These are phyloP conservation scores for Anacardium occidentale DNA, from an alignment of 345 rosid species.

Conservation along the genomic window DNA sequence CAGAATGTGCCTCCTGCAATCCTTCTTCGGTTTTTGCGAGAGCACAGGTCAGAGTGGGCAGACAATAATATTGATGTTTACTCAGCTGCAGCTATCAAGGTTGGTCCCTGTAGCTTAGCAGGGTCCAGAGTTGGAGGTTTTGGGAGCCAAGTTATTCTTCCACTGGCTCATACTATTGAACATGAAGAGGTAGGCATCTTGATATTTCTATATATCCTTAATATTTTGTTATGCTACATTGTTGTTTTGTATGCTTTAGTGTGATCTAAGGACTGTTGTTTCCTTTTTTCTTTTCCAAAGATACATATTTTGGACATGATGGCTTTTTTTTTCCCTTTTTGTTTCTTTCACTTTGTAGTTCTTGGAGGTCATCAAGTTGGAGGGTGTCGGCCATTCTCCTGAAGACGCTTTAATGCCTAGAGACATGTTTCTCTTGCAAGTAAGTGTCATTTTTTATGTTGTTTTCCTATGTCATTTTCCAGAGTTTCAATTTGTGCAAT, in stretches of 20 bases:
- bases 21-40: slow-evolving; percentile 90
- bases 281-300: neutral
- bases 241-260: neutral
- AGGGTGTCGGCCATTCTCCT: slow-evolving; percentile 81
- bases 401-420: slow-evolving; percentile 91
- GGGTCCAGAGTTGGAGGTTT: slow-evolving; percentile 83
- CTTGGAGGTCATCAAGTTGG: slow-evolving; percentile 93
- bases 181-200: slow-evolving; percentile 82
- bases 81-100: slow-evolving; percentile 90
- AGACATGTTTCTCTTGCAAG: slow-evolving; percentile 92
- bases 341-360: slow-evolving; percentile 40
- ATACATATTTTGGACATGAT: neutral
- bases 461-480: neutral
- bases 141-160: slow-evolving; percentile 93
- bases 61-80: slow-evolving; percentile 95
- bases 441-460: slow-evolving; percentile 27
- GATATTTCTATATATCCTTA: neutral
- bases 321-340: neutral
- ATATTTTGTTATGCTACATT: neutral
- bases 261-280: neutral
- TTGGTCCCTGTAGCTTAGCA: slow-evolving; percentile 77
- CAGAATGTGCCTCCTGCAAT: slow-evolving; percentile 99
- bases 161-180: slow-evolving; percentile 91
- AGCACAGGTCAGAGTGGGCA: slow-evolving; percentile 99
- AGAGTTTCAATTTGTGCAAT: neutral